These are phyloP conservation scores for Tuber indicum DNA, from an alignment of 495 filamentous ascomycete genomes.

Conservation along the genomic window DNA sequence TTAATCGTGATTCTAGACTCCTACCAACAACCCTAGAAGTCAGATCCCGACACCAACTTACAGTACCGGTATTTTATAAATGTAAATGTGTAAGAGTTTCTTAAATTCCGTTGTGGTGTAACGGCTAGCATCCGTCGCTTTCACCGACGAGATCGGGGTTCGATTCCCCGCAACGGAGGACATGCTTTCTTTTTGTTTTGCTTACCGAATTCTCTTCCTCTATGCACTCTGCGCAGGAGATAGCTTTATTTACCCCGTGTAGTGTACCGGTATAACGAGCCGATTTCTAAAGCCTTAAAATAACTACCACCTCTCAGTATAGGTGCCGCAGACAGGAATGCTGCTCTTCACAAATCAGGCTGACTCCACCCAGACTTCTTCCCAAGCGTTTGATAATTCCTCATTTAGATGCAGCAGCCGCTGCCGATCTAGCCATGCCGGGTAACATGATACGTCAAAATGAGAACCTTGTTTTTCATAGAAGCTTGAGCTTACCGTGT, in stretches of 20 bases:
- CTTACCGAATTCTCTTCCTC: neutral
- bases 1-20: neutral
- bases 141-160: slow-evolving; percentile 41
- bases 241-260: too few relatives aligned
- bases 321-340: neutral
- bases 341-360: neutral
- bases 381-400: neutral
- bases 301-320: neutral
- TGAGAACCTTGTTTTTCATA: neutral
- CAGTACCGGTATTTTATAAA: neutral
- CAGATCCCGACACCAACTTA: neutral
- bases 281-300: neutral
- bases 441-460: neutral
- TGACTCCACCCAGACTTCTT: neutral
- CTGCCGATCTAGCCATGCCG: neutral
- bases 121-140: slow-evolving; percentile 39
- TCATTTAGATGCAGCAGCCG: neutral
- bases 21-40: neutral
- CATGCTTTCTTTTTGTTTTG: slow-evolving; percentile 6
- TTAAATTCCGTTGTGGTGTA: slow-evolving; percentile 30
- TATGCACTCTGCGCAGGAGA: neutral
- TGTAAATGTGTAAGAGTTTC: neutral
- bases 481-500: neutral
- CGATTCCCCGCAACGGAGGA: slow-evolving; percentile 37
- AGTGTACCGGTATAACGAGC: neutral